Conservation (phyloP, 1,284 basidiomycete genomes). For the Paramarasmius palmivorus region DNA sequence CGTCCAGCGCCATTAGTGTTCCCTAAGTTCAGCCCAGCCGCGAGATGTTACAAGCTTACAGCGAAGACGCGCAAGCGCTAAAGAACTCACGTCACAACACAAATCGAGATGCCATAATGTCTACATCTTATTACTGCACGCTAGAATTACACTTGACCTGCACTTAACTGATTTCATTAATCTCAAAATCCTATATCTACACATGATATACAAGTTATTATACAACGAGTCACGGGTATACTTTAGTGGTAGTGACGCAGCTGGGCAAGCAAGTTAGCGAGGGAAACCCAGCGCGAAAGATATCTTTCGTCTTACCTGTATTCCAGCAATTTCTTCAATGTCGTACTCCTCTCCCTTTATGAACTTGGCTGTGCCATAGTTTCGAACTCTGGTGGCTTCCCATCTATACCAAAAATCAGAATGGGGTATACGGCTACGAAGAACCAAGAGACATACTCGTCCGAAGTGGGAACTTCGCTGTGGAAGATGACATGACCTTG, state of each 20-base stretch:
- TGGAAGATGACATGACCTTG: constrained; percentile 32
- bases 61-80: too few relatives aligned
- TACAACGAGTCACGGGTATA: background rate
- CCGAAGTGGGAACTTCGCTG: constrained; percentile 28
- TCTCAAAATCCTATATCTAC: background rate
- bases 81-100: too few relatives aligned
- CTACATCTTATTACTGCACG: too few relatives aligned
- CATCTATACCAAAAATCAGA: constrained; percentile 23
- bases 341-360: constrained; percentile 35
- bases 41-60: too few relatives aligned
- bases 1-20: constrained; percentile 80
- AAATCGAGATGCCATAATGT: too few relatives aligned
- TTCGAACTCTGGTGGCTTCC: constrained; percentile 33
- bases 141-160: too few relatives aligned
- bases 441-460: constrained; percentile 23
- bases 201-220: background rate
- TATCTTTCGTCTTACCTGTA: constrained; percentile 19
- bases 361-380: constrained; percentile 30
- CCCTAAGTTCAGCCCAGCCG: too few relatives aligned
- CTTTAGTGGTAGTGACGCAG: constrained; percentile 13
- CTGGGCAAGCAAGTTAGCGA: background rate
- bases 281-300: background rate
- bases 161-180: too few relatives aligned
- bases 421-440: background rate
- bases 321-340: constrained; percentile 31